Base-by-base conservation (phyloP, 257 asterid species). In the Salvia hispanica region DNA sequence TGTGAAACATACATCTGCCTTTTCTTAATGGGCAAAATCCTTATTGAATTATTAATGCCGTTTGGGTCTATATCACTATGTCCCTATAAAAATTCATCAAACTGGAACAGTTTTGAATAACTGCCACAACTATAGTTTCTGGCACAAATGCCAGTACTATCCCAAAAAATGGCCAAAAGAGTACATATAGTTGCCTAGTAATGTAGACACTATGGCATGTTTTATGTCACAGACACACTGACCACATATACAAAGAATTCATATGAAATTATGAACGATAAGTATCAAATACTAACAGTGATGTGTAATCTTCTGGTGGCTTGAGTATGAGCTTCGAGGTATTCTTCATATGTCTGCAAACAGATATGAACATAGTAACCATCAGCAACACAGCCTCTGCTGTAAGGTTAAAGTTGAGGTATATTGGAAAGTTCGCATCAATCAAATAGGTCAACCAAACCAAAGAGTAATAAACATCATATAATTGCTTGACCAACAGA, bases 291-390 rank as follows among this genome's bases (percentile, higher is more conserved):
- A 80, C 98, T 86, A 66, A 92, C 98, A 82, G 79, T 73, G 54
- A 66, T 81, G 74, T 80, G 76, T 9, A 52, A 64, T 80, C 69
- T 85, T 82, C 79, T 75, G 80, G 72, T 65, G 71, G 81, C 76
- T 78, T 79, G 84, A 74, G 78, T 76, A 78, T 86, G 88, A 69
- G 96, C 97, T 77, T 90, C 98, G 68, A 90, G 77, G 73, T 92
- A 92, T 73, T 92, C 97, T 81, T 92, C 98, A 86, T 92, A 92
- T 18, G 93, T 88, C 98, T 92, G 87, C 88, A 79, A 65, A 12
- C 74, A 39, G 55, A 69, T 42, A 81, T 62, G 61, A 64, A 70
- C 1, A 64, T 40, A 51, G 70, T 61, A 71, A 65, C 47, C 69
- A 68, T 59, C 70, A 85, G 79, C 72, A 75, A 16, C 48, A 69